A percentile compares a stretch with the other conserved stretches of the same genome.
Evolutionary conservation across 257 asterid species (phyloP).

Genomic region (Primulina huaijiensis): DNA sequence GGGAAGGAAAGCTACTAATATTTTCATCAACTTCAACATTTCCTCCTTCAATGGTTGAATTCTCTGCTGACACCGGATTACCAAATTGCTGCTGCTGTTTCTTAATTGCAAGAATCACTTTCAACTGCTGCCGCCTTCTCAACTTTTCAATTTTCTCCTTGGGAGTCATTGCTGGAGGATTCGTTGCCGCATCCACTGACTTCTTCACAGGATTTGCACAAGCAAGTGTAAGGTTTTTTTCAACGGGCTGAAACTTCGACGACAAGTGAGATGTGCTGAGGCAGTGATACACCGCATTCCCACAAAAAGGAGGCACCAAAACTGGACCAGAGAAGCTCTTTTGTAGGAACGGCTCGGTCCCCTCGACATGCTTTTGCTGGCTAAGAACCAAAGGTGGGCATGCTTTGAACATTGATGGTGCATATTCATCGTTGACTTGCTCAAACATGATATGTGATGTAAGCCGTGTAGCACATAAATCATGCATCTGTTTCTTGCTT

Average conservation of each 20-base stretch:
- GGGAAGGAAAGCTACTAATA: conserved; percentile 38
- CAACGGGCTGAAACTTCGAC: conserved; percentile 29
- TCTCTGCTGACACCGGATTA: conserved; percentile 44
- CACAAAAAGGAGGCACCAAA: conserved; percentile 46
- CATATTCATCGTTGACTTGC: conserved; percentile 43
- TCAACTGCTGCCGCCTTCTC: conserved; percentile 83
- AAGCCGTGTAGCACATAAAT: conserved; percentile 43
- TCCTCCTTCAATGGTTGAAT: conserved; percentile 50
- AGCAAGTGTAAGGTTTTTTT: conserved; percentile 17
- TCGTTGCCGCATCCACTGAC: conserved; percentile 22
- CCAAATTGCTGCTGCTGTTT: conserved; percentile 76
- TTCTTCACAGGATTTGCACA: conserved; percentile 35
- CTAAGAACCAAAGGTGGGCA: conserved; percentile 34
- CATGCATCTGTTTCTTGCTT: conserved; percentile 37
- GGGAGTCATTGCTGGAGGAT: conserved; percentile 73
- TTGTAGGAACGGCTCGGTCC: conserved; percentile 34
- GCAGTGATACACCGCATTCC: conserved; percentile 40
- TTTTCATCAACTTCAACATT: conserved; percentile 45
- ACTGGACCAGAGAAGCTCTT: conserved; percentile 39
- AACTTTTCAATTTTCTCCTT: conserved; percentile 83
- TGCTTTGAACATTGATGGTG: conserved; percentile 37
- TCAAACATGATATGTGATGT: conserved; percentile 38
- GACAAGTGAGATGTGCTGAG: conserved; percentile 33
- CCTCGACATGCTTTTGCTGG: conserved; percentile 28
- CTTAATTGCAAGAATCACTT: conserved; percentile 86